These are phyloP conservation scores for Aureobasidium namibiae DNA, from an alignment of 2,329 filamentous ascomycete species.

Conservation along the genomic window DNA sequence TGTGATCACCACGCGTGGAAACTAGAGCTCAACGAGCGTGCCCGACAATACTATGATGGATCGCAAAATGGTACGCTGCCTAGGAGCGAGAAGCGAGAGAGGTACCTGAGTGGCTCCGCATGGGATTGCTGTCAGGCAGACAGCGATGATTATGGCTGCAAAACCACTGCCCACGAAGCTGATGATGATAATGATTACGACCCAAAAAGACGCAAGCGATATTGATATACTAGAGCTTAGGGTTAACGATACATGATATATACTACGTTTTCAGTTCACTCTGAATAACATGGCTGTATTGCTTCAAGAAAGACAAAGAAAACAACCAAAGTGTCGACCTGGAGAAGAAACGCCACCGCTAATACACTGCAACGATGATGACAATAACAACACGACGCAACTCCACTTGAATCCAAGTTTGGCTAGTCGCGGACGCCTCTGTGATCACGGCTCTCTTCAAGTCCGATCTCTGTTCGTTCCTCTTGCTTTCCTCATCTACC, in stretches of 20 bases:
- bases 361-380: neutral
- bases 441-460: neutral
- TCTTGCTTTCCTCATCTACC: neutral
- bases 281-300: neutral
- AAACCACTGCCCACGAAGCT: neutral
- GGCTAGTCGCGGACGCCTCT: neutral
- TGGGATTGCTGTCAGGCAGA: neutral
- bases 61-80: no score
- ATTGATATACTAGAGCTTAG: neutral
- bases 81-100: neutral
- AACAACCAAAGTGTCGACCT: neutral
- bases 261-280: neutral
- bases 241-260: neutral
- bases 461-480: neutral
- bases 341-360: conserved; percentile 1
- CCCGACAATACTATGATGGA: neutral
- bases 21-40: neutral
- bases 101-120: neutral
- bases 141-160: neutral
- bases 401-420: neutral
- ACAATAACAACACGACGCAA: neutral
- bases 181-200: neutral
- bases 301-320: neutral
- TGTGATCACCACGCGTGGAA: neutral
- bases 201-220: neutral